Base-by-base conservation (phyloP, 768 basidiomycete species). In the Lactarius akahatsu region DNA sequence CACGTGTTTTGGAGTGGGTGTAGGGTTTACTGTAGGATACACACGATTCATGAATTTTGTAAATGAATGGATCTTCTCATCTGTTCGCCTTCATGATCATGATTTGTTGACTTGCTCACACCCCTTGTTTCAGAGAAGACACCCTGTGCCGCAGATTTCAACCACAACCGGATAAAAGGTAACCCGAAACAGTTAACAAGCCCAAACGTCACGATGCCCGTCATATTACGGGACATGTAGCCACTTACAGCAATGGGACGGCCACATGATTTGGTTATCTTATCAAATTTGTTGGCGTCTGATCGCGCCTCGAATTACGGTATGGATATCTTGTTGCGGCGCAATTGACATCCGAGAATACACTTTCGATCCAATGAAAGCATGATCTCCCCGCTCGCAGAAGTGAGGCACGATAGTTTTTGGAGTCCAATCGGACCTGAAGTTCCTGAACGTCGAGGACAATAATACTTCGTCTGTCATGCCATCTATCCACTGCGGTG, bases 41-140 rank as follows among this genome's bases (percentile, higher is more conserved):
- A 20, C 20, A 45, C n/a, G 50, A 52, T 26, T 52, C 26, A 26
- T 13, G 26, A 52, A 13, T 52, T 52, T 52, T 52, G 50, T 15
- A 52, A 52, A 52, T 52, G 50, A 52, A 52, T 52, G 26, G 50
- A 52, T 52, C 50, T 52, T 52, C 50, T 52, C 50, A 13, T 52
- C 50, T 52, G 50, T 52, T 52, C 50, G 15, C 50, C 26, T 45
- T n/a, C 43, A 52, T 16, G 26, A 26, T 52, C 50, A 28, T 52
- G 50, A 52, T 26, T 41, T 52, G 50, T 52, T 26, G 50, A 52
- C 23, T 52, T 52, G 26, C 5, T 20, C 50, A 52, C 50, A 26
- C 10, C 50, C 50, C 50, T 52, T 52, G 50, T 52, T 52, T 52
- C 50, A 28, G 26, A 10, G 50, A 52, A 52, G 50, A 28, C 50